Conservation (phyloP, 176 grass and related monocot genomes). For the Avena sativa region DNA sequence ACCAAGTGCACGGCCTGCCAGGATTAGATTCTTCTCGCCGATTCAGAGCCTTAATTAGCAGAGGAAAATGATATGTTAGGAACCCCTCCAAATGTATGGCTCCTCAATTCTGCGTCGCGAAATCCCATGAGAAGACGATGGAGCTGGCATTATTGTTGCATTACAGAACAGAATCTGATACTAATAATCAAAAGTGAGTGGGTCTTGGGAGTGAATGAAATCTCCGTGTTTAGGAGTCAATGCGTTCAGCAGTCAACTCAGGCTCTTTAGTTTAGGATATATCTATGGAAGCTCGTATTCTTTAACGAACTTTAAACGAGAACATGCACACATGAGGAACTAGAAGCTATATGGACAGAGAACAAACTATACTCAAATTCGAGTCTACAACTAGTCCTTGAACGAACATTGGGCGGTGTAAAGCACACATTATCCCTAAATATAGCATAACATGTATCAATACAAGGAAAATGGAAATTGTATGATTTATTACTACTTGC, state of each 20-base stretch:
- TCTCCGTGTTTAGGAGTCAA: neutral
- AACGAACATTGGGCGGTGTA: too few relatives aligned
- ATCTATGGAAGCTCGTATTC: neutral
- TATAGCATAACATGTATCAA: too few relatives aligned
- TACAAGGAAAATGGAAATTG: neutral
- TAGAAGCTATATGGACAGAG: neutral
- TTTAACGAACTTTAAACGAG: neutral
- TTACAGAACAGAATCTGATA: neutral
- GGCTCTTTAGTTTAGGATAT: neutral
- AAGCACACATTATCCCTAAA: too few relatives aligned
- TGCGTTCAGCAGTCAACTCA: neutral
- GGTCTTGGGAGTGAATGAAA: neutral
- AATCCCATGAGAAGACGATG: neutral
- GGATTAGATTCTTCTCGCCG: too few relatives aligned
- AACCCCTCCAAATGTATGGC: too few relatives aligned
- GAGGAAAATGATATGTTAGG: too few relatives aligned
- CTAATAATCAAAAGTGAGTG: neutral
- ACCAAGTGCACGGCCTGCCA: too few relatives aligned
- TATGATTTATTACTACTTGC: neutral
- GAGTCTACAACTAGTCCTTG: too few relatives aligned
- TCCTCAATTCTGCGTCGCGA: neutral
- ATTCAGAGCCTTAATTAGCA: too few relatives aligned
- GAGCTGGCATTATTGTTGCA: neutral
- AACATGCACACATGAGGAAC: neutral
- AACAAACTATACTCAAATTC: neutral